These are phyloP conservation scores for Rostrohypoxylon terebratum DNA, from an alignment of 495 filamentous ascomycete genomes.

Conservation along the genomic window DNA sequence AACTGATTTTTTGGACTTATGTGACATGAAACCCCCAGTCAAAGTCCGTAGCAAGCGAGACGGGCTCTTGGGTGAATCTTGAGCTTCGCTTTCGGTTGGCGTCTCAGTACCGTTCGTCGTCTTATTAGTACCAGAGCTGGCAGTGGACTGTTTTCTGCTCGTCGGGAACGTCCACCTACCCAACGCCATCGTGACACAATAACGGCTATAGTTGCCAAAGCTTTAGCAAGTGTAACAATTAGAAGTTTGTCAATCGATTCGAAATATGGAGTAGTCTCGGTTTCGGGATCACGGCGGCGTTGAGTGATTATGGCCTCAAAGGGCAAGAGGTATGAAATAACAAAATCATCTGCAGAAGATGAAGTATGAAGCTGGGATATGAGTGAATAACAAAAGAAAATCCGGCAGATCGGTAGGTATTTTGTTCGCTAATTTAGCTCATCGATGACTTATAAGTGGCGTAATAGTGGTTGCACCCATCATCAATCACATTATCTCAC, in stretches of 20 bases:
- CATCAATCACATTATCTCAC: conserved; percentile 8
- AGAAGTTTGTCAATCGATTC: not conserved
- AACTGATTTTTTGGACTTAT: conserved; percentile 33
- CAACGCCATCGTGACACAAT: conserved; percentile 31
- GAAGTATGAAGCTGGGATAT: not conserved
- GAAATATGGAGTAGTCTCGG: not conserved
- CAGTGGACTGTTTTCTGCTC: conserved; percentile 36
- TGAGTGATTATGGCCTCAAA: conserved; percentile 1
- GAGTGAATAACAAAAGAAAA: not conserved
- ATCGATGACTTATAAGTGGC: conserved; percentile 20
- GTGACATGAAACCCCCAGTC: conserved; percentile 35
- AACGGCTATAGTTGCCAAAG: not conserved
- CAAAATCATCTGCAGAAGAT: conserved; percentile 1
- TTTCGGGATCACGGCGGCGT: not conserved
- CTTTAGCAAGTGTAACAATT: not conserved
- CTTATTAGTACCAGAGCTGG: conserved; percentile 26
- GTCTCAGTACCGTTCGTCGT: conserved; percentile 32
- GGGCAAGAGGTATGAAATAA: conserved; percentile 8
- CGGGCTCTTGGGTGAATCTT: conserved; percentile 22
- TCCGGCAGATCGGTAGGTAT: conserved; percentile 6
- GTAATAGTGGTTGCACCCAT: conserved; percentile 28
- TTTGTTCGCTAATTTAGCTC: conserved; percentile 17
- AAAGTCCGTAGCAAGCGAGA: conserved; percentile 32
- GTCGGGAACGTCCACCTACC: conserved; percentile 40
- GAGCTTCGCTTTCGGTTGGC: conserved; percentile 34